Base-by-base conservation (phyloP, 2,329 filamentous ascomycete genomes). In the Aureobasidium uvarum region DNA sequence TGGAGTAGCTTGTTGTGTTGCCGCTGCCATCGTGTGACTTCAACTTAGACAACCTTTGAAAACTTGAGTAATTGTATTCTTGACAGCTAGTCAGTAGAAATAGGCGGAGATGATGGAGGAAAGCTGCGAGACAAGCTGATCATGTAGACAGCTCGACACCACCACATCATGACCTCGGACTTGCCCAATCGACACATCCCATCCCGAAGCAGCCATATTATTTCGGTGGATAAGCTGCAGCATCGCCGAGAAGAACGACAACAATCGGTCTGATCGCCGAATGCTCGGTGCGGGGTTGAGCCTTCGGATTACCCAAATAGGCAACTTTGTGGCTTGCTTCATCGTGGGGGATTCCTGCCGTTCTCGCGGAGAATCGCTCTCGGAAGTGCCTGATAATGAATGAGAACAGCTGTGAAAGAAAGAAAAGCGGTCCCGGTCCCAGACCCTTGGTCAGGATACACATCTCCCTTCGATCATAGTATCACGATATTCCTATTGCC, bases 171-270 rank as follows among this genome's bases (percentile, higher is more conserved):
- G 18, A 39, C 33, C 58, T 52, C 59, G 59, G 59, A 54, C 25
- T 62, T 62, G 23, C 59, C 59, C 38, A 45, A 62, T 52, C 11
- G 16, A 62, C 23, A 16, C 38, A 62, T 51, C 45, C 55, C 41
- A 50, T 14, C 54, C 54, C 36, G 38, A 43, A 28, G 8, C 13
- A 58, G 23, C 18, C 38, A 28, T n/a, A 4, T 45, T n/a, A 4
- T 45, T 13, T 58, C 54, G 54, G 54, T 31, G 38, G 38, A 59
- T 13, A 46, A 46, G 3, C 7, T 46, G 5, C 36, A 33, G 41
- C 25, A 39, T 20, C 55, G 55, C 55, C 41, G 55, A 59, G 41
- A 46, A 46, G 28, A 33, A 39, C 41, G 43, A 41, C 59, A 41
- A 18, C 46, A 52, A 52, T 62, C 46, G 36, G 45, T 2, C n/a